Conservation (phyloP, 441 rosid species). For the Gossypium lobatum region DNA sequence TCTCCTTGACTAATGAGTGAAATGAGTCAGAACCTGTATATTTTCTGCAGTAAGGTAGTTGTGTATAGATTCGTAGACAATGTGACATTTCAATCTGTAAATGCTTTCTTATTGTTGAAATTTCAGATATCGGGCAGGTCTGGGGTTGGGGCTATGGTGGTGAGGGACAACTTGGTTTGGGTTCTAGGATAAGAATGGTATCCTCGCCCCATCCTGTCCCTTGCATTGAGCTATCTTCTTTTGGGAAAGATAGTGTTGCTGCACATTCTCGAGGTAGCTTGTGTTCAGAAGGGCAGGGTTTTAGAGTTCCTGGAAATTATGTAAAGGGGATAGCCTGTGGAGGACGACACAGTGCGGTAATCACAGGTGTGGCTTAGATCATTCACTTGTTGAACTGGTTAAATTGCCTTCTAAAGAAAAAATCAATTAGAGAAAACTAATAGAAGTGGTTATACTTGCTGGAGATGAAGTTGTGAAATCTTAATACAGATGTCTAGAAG, state of each 20-base stretch:
- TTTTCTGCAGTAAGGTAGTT: no score
- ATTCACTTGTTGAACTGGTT: neutral
- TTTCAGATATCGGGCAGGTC: conserved; percentile 95
- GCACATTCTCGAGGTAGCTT: conserved; percentile 43
- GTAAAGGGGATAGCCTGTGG: conserved; percentile 88
- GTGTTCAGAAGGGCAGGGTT: conserved; percentile 51
- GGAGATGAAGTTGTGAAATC: neutral
- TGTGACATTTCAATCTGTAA: conserved; percentile 20
- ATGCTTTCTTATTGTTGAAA: conserved; percentile 22
- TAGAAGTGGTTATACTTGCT: neutral
- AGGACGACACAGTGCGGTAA: conserved; percentile 90
- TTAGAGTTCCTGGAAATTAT: conserved; percentile 74
- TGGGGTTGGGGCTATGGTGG: conserved; percentile 99
- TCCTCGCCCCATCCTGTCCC: conserved; percentile 89
- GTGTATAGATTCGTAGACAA: neutral
- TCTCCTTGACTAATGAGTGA: neutral
- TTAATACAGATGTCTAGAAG: neutral
- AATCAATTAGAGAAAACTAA: neutral
- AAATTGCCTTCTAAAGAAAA: neutral
- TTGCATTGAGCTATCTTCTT: conserved; percentile 57
- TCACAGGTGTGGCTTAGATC: conserved; percentile 49
- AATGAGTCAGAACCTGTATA: neutral
- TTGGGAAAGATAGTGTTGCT: conserved; percentile 45
- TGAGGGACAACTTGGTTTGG: conserved; percentile 98
- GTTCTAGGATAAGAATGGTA: conserved; percentile 83